Evolutionary conservation across 257 asterid species (phyloP).

Genomic region (Fraxinus anomala): DNA sequence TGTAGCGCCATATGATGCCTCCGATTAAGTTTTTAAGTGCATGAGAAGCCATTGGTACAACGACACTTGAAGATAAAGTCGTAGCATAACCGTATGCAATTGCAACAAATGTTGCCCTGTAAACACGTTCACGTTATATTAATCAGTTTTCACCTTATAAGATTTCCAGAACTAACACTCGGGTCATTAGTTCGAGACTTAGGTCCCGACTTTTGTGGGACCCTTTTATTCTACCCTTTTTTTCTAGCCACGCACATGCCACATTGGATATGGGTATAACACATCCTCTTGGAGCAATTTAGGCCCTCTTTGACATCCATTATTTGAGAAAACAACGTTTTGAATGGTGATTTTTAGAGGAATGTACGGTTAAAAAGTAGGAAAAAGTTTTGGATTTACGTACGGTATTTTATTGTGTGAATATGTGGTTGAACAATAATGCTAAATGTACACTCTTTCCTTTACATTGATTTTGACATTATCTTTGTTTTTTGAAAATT

Average conservation of each 20-base stretch:
- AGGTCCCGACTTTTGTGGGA: background rate
- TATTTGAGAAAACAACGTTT: no score
- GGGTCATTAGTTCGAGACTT: background rate
- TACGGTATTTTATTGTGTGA: no score
- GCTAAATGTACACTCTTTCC: no score
- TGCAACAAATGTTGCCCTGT: conserved; percentile 93
- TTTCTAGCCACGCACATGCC: background rate
- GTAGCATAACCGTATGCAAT: conserved; percentile 73
- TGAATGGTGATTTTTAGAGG: no score
- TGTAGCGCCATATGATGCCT: conserved; percentile 69
- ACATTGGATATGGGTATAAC: background rate
- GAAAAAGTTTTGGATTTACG: no score
- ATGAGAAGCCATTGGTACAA: conserved; percentile 87
- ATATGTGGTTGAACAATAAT: no score
- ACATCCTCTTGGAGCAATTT: background rate
- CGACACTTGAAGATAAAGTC: conserved; percentile 49
- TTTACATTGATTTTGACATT: no score
- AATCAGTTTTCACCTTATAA: background rate
- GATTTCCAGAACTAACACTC: background rate
- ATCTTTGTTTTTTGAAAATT: no score
- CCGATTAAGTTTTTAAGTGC: conserved; percentile 78
- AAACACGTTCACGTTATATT: conserved; percentile 1
- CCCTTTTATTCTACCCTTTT: no score
- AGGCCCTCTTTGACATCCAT: no score
- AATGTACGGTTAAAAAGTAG: no score